Evolutionary conservation across 768 basidiomycete genomes (phyloP).

Genomic region (Hydnomerulius pinastri): DNA sequence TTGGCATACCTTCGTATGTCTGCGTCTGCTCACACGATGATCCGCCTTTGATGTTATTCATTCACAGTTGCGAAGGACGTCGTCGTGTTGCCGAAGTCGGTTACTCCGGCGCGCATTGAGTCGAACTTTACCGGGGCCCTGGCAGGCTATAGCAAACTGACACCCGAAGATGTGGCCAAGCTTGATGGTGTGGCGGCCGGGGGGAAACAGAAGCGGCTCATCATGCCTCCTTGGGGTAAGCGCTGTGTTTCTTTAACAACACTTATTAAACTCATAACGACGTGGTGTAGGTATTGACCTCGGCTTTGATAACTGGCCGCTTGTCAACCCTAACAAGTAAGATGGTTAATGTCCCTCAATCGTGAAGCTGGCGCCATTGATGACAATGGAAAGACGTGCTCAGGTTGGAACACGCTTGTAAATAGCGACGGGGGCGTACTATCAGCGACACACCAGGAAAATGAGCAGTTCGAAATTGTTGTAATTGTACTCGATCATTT

Average conservation of each 20-base stretch:
- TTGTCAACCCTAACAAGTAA: slow-evolving; percentile 7
- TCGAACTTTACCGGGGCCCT: slow-evolving; percentile 57
- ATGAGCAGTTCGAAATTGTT: background rate
- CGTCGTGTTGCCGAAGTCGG: slow-evolving; percentile 75
- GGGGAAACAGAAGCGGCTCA: slow-evolving; percentile 70
- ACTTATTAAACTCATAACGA: slow-evolving; percentile 13
- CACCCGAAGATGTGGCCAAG: slow-evolving; percentile 50
- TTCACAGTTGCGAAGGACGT: slow-evolving; percentile 59
- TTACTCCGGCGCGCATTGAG: slow-evolving; percentile 67
- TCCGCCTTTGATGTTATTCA: background rate
- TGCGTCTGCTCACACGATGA: background rate
- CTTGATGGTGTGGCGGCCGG: slow-evolving; percentile 57
- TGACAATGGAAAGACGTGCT: background rate
- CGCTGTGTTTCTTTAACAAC: slow-evolving; percentile 16
- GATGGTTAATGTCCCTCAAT: background rate
- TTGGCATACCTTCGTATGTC: slow-evolving; percentile 62
- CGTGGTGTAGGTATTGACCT: slow-evolving; percentile 54
- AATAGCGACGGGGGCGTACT: background rate
- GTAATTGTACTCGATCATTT: background rate
- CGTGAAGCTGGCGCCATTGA: background rate
- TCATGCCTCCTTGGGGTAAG: slow-evolving; percentile 73
- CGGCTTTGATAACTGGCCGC: slow-evolving; percentile 68
- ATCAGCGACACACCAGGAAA: background rate
- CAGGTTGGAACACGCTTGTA: background rate
- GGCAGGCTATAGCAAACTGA: slow-evolving; percentile 46